These are phyloP conservation scores for Hysterium pulicare DNA, from an alignment of 2,329 filamentous ascomycete species.

Conservation along the genomic window DNA sequence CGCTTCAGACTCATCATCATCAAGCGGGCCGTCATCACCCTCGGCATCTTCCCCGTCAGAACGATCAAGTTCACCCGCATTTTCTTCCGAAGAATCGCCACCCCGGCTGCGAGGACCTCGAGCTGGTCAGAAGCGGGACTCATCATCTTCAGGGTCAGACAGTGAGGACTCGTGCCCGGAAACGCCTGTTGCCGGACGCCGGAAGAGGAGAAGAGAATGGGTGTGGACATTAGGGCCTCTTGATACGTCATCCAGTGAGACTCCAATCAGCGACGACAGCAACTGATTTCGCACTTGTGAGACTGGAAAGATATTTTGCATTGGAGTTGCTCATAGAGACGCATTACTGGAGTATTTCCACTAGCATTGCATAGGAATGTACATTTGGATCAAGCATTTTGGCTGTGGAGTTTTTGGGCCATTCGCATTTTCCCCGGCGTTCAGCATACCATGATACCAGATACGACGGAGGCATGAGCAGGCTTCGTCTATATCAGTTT, in stretches of 20 bases:
- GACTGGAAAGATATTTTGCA: neutral
- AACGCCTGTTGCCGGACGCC: constrained; percentile 52
- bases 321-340: neutral
- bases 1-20: constrained; percentile 13
- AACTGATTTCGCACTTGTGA: neutral
- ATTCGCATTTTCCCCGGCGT: constrained; percentile 1
- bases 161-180: constrained; percentile 48
- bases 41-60: constrained; percentile 15
- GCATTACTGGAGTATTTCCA: neutral
- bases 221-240: constrained; percentile 55
- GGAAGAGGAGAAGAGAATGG: constrained; percentile 55
- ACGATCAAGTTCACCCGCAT: constrained; percentile 11
- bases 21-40: constrained; percentile 8
- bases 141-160: constrained; percentile 43
- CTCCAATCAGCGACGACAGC: constrained; percentile 4
- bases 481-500: too few relatives aligned
- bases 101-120: constrained; percentile 24
- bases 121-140: constrained; percentile 44
- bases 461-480: constrained; percentile 1
- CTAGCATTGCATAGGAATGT: neutral
- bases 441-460: constrained; percentile 3
- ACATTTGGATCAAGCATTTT: neutral
- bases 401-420: neutral
- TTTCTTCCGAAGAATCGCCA: constrained; percentile 23
- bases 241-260: constrained; percentile 8